Percentiles rank a stretch among this genome's conserved stretches.
These are phyloP conservation scores for Fusarium equiseti DNA, from an alignment of 2,329 filamentous ascomycete genomes.

Conservation along the genomic window DNA sequence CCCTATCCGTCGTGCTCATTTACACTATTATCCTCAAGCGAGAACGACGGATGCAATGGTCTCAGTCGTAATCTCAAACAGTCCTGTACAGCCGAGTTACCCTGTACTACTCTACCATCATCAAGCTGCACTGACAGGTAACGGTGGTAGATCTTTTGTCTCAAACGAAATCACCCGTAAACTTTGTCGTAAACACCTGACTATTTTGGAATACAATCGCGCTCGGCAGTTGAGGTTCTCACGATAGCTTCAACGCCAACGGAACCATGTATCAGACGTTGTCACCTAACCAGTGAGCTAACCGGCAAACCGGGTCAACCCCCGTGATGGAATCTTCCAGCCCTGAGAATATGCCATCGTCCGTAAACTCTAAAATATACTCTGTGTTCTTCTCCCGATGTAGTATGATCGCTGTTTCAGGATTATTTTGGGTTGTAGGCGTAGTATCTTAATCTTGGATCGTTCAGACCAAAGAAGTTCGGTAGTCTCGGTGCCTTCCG, in stretches of 20 bases:
- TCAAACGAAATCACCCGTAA: neutral
- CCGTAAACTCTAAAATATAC: neutral
- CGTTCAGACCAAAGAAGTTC: neutral
- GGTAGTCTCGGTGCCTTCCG: neutral
- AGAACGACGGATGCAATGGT: neutral
- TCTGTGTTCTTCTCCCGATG: neutral
- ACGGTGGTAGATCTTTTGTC: neutral
- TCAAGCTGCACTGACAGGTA: neutral
- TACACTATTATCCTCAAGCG: neutral
- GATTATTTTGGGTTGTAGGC: neutral
- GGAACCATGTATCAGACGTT: neutral
- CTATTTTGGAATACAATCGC: neutral
- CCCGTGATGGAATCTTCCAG: neutral
- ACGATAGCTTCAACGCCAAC: neutral
- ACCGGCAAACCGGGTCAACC: neutral
- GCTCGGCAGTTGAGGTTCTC: constrained; percentile 19
- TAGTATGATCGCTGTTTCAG: constrained; percentile 20
- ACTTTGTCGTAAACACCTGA: neutral
- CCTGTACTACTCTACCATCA: neutral
- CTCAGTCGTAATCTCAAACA: neutral
- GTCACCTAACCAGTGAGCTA: neutral
- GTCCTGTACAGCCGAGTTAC: constrained; percentile 1
- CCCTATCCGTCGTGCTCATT: neutral
- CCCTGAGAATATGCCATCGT: neutral
- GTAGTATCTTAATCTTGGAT: constrained; percentile 8